Evolutionary conservation across 495 filamentous ascomycete genomes (phyloP).

Genomic region (Tuber melanosporum): DNA sequence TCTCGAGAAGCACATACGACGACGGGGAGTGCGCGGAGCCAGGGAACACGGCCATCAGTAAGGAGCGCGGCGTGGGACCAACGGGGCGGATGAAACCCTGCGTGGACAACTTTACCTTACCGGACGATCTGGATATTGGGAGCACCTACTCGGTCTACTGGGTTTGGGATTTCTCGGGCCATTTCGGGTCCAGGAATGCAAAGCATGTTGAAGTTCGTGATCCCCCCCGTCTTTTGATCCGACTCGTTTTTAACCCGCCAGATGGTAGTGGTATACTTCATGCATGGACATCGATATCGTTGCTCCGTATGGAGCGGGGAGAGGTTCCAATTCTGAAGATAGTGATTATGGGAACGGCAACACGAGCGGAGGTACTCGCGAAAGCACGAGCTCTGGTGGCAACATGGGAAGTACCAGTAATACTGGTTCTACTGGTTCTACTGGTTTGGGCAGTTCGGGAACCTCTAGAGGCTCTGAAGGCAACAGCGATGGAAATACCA

Average conservation of each 20-base stretch:
- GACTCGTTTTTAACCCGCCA: conserved; percentile 2
- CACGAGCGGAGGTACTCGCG: background rate
- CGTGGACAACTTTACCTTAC: conserved; percentile 23
- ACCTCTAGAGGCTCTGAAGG: background rate
- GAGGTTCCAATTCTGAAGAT: background rate
- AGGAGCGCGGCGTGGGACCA: conserved; percentile 18
- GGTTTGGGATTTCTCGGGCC: conserved; percentile 31
- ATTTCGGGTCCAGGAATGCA: conserved; percentile 17
- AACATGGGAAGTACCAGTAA: background rate
- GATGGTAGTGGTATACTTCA: conserved; percentile 33
- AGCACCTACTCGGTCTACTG: conserved; percentile 27
- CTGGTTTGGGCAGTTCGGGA: background rate
- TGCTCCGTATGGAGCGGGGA: background rate
- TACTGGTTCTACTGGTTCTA: background rate
- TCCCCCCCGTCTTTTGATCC: background rate
- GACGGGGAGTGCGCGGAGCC: conserved; percentile 31
- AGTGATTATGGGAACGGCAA: background rate
- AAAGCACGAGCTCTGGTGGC: background rate
- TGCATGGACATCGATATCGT: conserved; percentile 37
- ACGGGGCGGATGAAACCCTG: conserved; percentile 14
- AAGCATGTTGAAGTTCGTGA: conserved; percentile 17
- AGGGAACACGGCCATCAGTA: conserved; percentile 17
- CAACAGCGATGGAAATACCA: background rate
- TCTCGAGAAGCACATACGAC: conserved; percentile 21
- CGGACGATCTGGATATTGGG: conserved; percentile 14